Conservation (phyloP, 2,329 filamentous ascomycete genomes). For the Atkinsonella texensis region DNA sequence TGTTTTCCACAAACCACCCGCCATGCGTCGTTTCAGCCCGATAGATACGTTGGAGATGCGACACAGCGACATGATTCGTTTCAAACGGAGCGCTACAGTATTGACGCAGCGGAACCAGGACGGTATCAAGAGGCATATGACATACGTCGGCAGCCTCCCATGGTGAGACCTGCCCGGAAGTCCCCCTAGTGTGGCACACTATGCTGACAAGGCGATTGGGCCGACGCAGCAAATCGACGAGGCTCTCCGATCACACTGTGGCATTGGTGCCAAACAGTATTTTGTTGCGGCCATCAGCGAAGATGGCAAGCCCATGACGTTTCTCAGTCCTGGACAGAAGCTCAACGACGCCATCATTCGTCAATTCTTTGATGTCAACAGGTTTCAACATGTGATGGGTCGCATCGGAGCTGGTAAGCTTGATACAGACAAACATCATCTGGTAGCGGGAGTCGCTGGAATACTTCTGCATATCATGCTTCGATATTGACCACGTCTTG, state of each 20-base stretch:
- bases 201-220: conserved; percentile 5
- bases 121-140: conserved; percentile 25
- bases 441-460: neutral
- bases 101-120: conserved; percentile 18
- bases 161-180: conserved; percentile 19
- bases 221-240: conserved; percentile 33
- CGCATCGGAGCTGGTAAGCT: conserved; percentile 27
- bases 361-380: conserved; percentile 34
- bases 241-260: conserved; percentile 39
- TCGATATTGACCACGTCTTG: neutral
- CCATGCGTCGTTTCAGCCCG: conserved; percentile 17
- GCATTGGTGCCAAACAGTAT: conserved; percentile 37
- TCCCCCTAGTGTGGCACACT: neutral
- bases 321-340: conserved; percentile 29
- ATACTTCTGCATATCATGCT: neutral
- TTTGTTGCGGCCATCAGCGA: conserved; percentile 40
- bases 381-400: conserved; percentile 28
- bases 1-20: conserved; percentile 16
- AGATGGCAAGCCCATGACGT: conserved; percentile 33
- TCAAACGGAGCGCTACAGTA: conserved; percentile 17
- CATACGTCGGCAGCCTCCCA: conserved; percentile 23
- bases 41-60: conserved; percentile 18
- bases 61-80: conserved; percentile 20
- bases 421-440: neutral
- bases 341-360: conserved; percentile 26